Conservation (phyloP, 2,329 filamentous ascomycete genomes). For the Emericellopsis cladophorae region DNA sequence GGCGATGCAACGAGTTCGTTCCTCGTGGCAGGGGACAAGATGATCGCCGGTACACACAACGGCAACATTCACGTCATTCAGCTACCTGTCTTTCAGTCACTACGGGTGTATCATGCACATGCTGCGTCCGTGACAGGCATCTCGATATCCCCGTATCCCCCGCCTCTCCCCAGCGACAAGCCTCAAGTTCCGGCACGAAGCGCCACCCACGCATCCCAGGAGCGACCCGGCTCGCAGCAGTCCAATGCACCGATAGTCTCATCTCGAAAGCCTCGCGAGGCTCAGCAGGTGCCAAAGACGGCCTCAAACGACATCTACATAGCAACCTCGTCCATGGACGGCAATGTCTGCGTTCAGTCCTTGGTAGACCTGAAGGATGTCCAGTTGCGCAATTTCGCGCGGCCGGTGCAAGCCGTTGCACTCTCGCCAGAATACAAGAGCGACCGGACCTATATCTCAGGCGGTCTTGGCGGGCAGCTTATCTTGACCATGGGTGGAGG, state of each 20-base stretch:
- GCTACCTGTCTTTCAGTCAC: conserved; percentile 65
- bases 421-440: conserved; percentile 91
- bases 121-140: conserved; percentile 81
- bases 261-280: conserved; percentile 38
- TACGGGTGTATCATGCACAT: conserved; percentile 86
- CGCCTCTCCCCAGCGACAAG: conserved; percentile 33
- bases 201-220: conserved; percentile 19
- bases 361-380: conserved; percentile 83
- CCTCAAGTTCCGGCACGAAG: conserved; percentile 24
- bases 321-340: conserved; percentile 87
- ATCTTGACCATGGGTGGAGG: conserved; percentile 77
- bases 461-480: conserved; percentile 76
- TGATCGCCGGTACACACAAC: conserved; percentile 93
- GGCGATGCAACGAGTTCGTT: conserved; percentile 91
- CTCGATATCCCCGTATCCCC: conserved; percentile 77
- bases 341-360: conserved; percentile 85
- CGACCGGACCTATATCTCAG: conserved; percentile 81
- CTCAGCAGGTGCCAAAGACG: conserved; percentile 50
- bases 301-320: conserved; percentile 89
- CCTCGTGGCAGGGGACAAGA: conserved; percentile 86
- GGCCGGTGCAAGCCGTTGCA: conserved; percentile 83
- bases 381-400: conserved; percentile 80
- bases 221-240: conserved; percentile 16
- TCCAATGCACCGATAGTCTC: conserved; percentile 33
- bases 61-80: conserved; percentile 89